A percentile compares a stretch with the other conserved stretches of the same genome.
Evolutionary conservation across 805 yeast species (phyloP).

Genomic region (Metschnikowia henanensis): DNA sequence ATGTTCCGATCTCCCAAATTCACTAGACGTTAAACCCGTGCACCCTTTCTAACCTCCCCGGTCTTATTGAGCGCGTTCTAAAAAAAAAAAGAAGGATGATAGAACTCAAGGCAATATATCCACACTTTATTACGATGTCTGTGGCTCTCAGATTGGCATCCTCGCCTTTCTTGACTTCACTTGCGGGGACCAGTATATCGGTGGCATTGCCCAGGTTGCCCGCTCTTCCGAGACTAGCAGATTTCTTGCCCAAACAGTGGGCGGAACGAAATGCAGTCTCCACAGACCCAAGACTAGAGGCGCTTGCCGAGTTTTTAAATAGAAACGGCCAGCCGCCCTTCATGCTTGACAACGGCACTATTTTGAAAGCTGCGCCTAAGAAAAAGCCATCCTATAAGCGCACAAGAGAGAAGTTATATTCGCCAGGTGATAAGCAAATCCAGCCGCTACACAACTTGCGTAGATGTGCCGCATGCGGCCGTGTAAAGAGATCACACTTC

Average conservation of each 20-base stretch:
- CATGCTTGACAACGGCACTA: constrained; percentile 62
- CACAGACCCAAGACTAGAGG: constrained; percentile 31
- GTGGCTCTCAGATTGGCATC: constrained; percentile 26
- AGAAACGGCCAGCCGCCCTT: constrained; percentile 36
- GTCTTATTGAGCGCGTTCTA: too few species aligned
- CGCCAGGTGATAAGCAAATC: constrained; percentile 80
- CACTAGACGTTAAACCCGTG: too few species aligned
- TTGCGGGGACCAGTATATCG: constrained; percentile 8
- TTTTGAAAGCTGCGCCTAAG: constrained; percentile 88
- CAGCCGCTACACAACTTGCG: constrained; percentile 74
- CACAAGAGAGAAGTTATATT: constrained; percentile 79
- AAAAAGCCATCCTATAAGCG: constrained; percentile 87
- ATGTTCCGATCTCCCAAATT: too few species aligned
- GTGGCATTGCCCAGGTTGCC: constrained; percentile 17
- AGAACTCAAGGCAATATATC: not conserved
- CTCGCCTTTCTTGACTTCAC: constrained; percentile 15
- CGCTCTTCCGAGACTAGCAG: constrained; percentile 14
- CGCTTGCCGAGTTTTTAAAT: constrained; percentile 41
- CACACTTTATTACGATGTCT: constrained; percentile 19
- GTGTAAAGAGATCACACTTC: constrained; percentile 84
- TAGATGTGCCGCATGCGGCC: constrained; percentile 96
- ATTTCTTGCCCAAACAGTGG: constrained; percentile 15
- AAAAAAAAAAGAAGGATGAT: too few species aligned
- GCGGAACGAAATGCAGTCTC: constrained; percentile 3
- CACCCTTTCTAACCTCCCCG: too few species aligned